Conservation (phyloP, 1,139 yeast genomes). For the Scheffersomyces stambukii region DNA sequence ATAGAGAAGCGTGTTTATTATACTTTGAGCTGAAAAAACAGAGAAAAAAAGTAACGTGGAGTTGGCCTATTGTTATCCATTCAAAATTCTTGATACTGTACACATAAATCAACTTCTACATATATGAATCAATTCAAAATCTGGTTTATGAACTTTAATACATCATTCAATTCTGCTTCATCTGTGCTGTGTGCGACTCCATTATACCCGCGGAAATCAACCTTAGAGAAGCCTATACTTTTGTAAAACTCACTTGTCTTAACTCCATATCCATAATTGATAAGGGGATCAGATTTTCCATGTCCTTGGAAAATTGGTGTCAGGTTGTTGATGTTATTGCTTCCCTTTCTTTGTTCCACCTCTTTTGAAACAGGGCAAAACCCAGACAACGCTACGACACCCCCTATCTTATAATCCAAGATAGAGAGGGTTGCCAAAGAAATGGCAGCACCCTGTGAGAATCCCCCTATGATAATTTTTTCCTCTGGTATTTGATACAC, state of each 20-base stretch:
- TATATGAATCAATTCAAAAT: too few species aligned
- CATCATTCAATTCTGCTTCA: conserved; percentile 62
- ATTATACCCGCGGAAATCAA: conserved; percentile 54
- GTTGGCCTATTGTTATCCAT: too few species aligned
- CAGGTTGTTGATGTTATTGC: conserved; percentile 37
- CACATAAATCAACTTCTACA: too few species aligned
- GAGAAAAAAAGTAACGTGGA: too few species aligned
- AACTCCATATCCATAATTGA: conserved; percentile 47
- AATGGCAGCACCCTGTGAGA: conserved; percentile 90
- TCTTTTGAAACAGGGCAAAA: conserved; percentile 56
- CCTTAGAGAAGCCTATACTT: conserved; percentile 48
- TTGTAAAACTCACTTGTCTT: conserved; percentile 44
- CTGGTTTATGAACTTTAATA: conserved; percentile 45
- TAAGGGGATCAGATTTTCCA: conserved; percentile 73
- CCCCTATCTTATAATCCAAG: conserved; percentile 66
- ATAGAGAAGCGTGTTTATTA: too few species aligned
- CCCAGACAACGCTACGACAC: conserved; percentile 75
- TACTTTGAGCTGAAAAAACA: too few species aligned
- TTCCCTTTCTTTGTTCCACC: conserved; percentile 22
- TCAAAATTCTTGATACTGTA: too few species aligned
- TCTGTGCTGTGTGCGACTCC: conserved; percentile 67
- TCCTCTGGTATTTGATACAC: conserved; percentile 59
- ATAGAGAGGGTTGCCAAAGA: conserved; percentile 52
- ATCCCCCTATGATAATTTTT: conserved; percentile 83
- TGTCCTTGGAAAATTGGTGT: conserved; percentile 90